phyloP scores from a whole-genome alignment of 2,329 filamentous ascomycete species.

The Macrophomina phaseolina region DNA sequence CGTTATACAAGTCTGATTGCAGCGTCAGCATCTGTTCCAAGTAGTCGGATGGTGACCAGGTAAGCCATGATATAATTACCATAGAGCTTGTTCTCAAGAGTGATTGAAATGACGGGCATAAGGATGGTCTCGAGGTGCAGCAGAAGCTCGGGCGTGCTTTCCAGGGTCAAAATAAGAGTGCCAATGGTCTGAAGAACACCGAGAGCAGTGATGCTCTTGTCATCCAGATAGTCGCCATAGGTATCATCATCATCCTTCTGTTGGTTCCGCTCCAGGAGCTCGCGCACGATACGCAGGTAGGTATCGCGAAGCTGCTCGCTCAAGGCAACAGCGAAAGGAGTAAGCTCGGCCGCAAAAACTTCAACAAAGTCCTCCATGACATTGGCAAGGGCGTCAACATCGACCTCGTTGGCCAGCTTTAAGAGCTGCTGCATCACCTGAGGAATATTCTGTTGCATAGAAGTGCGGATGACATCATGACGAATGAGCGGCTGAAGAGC shows the following conservation, averaged over 20 bases:
- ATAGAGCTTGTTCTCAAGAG: conserved; percentile 96
- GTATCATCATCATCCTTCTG: conserved; percentile 76
- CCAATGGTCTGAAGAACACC: conserved; percentile 97
- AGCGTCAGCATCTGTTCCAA: conserved; percentile 29
- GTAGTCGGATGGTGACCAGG: conserved; percentile 25
- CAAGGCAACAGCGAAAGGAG: conserved; percentile 93
- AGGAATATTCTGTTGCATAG: conserved; percentile 97
- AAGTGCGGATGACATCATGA: conserved; percentile 89
- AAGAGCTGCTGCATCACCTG: conserved; percentile 99
- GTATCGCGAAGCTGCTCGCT: conserved; percentile 96
- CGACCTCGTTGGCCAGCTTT: conserved; percentile 96
- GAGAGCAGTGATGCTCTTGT: conserved; percentile 97
- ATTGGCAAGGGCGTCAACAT: conserved; percentile 95
- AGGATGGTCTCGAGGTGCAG: conserved; percentile 92
- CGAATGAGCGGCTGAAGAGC: conserved; percentile 94
- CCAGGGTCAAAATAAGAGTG: conserved; percentile 92
- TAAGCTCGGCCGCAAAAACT: conserved; percentile 95
- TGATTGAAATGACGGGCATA: conserved; percentile 96
- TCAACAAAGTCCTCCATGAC: conserved; percentile 99
- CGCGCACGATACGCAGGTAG: conserved; percentile 89
- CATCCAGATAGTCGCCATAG: conserved; percentile 91
- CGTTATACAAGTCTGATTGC: conserved; percentile 83
- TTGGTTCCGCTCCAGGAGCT: conserved; percentile 84
- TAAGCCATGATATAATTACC: conserved; percentile 56
- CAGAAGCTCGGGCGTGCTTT: conserved; percentile 95